Evolutionary conservation across 768 basidiomycete genomes (phyloP).

Genomic region (Exsudoporus frostii): DNA sequence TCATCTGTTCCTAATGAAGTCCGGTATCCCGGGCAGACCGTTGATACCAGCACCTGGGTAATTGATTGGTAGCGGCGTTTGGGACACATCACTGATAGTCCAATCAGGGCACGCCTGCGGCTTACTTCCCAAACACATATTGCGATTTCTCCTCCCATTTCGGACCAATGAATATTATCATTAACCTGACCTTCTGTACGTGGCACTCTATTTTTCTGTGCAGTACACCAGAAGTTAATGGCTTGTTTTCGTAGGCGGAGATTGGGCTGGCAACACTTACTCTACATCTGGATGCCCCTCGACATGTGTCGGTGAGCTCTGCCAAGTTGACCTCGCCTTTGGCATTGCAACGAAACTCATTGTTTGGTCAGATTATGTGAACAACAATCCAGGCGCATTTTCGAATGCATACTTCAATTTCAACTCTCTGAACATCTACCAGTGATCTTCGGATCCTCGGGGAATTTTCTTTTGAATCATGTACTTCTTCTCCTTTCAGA

Average conservation of each 20-base stretch:
- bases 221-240: not conserved
- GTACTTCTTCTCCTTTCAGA: not conserved
- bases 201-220: not conserved
- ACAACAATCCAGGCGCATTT: slow-evolving; percentile 25
- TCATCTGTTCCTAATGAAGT: slow-evolving; percentile 36
- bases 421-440: slow-evolving; percentile 23
- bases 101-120: slow-evolving; percentile 13
- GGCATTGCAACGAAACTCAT: slow-evolving; percentile 29
- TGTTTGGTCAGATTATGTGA: slow-evolving; percentile 45
- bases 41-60: slow-evolving; percentile 28
- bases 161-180: slow-evolving; percentile 20
- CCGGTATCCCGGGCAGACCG: slow-evolving; percentile 14
- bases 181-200: slow-evolving; percentile 22
- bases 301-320: slow-evolving; percentile 25
- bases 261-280: slow-evolving; percentile 27
- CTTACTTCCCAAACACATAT: slow-evolving; percentile 11
- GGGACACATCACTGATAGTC: not conserved
- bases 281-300: slow-evolving; percentile 24
- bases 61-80: not conserved
- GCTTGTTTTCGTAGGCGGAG: slow-evolving; percentile 19
- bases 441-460: not conserved
- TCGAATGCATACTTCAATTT: slow-evolving; percentile 23
- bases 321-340: not conserved
- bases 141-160: slow-evolving; percentile 17
- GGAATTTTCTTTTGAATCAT: not conserved